phyloP scores from a whole-genome alignment of 2,329 filamentous ascomycete genomes.

The Colletotrichum sp. region DNA sequence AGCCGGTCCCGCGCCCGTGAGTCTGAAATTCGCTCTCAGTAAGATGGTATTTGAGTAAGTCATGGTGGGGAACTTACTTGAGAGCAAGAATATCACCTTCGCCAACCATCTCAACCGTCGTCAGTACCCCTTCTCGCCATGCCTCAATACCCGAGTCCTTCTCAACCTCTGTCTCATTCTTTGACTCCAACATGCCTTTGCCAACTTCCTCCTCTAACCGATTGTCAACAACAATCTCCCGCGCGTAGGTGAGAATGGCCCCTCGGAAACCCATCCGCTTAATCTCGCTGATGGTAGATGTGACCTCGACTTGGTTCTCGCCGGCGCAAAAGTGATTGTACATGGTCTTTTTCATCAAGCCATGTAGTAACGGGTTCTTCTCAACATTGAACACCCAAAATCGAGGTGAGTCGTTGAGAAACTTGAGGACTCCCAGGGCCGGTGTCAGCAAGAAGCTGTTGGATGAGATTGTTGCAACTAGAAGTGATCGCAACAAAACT shows the following conservation, averaged over 20 bases:
- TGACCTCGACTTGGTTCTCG: slow-evolving; percentile 72
- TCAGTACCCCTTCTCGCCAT: slow-evolving; percentile 77
- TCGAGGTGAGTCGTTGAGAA: not conserved
- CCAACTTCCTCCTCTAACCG: slow-evolving; percentile 50
- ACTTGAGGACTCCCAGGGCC: not conserved
- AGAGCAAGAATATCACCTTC: slow-evolving; percentile 68
- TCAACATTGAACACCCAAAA: slow-evolving; percentile 66
- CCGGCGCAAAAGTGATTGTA: slow-evolving; percentile 93
- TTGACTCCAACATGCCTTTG: slow-evolving; percentile 47
- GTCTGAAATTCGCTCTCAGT: slow-evolving; percentile 44
- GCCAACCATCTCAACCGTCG: slow-evolving; percentile 74
- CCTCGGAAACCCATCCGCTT: slow-evolving; percentile 80
- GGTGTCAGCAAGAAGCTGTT: not conserved
- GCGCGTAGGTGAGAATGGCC: slow-evolving; percentile 84
- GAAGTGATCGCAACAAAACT: not conserved
- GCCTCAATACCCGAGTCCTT: slow-evolving; percentile 61
- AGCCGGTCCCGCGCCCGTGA: slow-evolving; percentile 81
- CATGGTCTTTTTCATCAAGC: slow-evolving; percentile 79
- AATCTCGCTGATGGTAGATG: slow-evolving; percentile 65
- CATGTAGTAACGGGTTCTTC: slow-evolving; percentile 72
- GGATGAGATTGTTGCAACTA: not conserved
- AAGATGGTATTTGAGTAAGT: not conserved
- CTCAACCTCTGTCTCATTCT: slow-evolving; percentile 52
- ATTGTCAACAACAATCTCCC: slow-evolving; percentile 76
- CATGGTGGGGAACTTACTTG: slow-evolving; percentile 49